Evolutionary conservation across 2,329 filamentous ascomycete species (phyloP).

Genomic region (Nectriaceae sp.): DNA sequence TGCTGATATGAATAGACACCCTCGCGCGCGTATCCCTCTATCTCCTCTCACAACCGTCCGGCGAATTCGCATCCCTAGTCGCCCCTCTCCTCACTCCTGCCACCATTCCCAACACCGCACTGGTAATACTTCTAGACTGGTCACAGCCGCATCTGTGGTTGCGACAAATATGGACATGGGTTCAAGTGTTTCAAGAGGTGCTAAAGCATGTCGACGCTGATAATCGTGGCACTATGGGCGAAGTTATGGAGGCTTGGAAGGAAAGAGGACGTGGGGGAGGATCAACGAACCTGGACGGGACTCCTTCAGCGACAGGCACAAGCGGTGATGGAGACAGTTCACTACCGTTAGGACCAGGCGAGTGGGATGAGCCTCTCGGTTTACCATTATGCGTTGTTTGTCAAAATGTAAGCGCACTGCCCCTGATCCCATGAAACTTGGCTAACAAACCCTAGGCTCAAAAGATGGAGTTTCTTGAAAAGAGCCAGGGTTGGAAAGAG

Average conservation of each 20-base stretch:
- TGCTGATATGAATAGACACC: slow-evolving; percentile 64
- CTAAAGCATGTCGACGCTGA: slow-evolving; percentile 73
- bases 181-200: slow-evolving; percentile 77
- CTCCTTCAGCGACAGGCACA: slow-evolving; percentile 53
- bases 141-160: slow-evolving; percentile 92
- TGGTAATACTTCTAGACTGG: slow-evolving; percentile 95
- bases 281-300: slow-evolving; percentile 63
- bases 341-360: slow-evolving; percentile 80
- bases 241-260: slow-evolving; percentile 78
- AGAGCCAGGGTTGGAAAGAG: slow-evolving; percentile 90
- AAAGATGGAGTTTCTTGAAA: slow-evolving; percentile 87
- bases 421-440: slow-evolving; percentile 7
- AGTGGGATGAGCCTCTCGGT: slow-evolving; percentile 90
- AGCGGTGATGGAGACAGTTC: slow-evolving; percentile 65
- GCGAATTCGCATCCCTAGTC: slow-evolving; percentile 79
- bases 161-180: slow-evolving; percentile 85
- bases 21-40: slow-evolving; percentile 88
- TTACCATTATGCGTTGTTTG: slow-evolving; percentile 92
- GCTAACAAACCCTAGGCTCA: slow-evolving; percentile 60
- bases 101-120: slow-evolving; percentile 81
- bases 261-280: slow-evolving; percentile 70
- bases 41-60: slow-evolving; percentile 81
- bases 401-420: slow-evolving; percentile 71
- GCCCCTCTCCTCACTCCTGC: slow-evolving; percentile 81
- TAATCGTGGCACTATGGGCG: slow-evolving; percentile 82